phyloP scores from a whole-genome alignment of 2,329 filamentous ascomycete genomes.

The Neofusicoccum parvum region DNA sequence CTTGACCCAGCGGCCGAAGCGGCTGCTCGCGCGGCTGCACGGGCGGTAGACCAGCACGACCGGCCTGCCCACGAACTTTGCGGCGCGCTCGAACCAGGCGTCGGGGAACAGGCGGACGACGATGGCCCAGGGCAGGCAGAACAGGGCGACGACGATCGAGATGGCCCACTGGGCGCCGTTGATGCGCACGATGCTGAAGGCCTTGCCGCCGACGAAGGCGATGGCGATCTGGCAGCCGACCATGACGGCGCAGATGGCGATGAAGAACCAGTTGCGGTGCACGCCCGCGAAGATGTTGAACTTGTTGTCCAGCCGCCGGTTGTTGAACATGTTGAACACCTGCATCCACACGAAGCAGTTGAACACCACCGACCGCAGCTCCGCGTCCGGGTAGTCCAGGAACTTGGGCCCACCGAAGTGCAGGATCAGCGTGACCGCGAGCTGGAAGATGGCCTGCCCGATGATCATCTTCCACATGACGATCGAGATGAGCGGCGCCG shows the following conservation, averaged over 20 bases:
- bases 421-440: slow-evolving; percentile 69
- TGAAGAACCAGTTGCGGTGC: slow-evolving; percentile 83
- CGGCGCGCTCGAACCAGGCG: slow-evolving; percentile 32
- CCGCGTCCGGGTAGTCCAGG: slow-evolving; percentile 57
- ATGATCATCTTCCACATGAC: slow-evolving; percentile 74
- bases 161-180: slow-evolving; percentile 79
- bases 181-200: slow-evolving; percentile 74
- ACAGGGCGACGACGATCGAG: slow-evolving; percentile 76
- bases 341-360: slow-evolving; percentile 99
- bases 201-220: slow-evolving; percentile 78
- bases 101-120: slow-evolving; percentile 84
- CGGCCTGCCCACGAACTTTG: slow-evolving; percentile 27
- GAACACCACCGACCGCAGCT: slow-evolving; percentile 81
- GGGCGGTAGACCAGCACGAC: slow-evolving; percentile 31
- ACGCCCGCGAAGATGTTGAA: slow-evolving; percentile 96
- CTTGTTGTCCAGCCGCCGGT: slow-evolving; percentile 88
- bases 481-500: slow-evolving; percentile 76
- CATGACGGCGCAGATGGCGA: slow-evolving; percentile 83
- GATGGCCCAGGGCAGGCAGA: slow-evolving; percentile 82
- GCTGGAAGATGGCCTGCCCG: slow-evolving; percentile 78
- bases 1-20: slow-evolving; percentile 19
- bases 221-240: slow-evolving; percentile 82
- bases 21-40: slow-evolving; percentile 22
- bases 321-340: slow-evolving; percentile 98
- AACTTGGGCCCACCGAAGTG: slow-evolving; percentile 70